Evolutionary conservation across 2,329 filamentous ascomycete genomes (phyloP).

Genomic region (Dissoconium aciculare): DNA sequence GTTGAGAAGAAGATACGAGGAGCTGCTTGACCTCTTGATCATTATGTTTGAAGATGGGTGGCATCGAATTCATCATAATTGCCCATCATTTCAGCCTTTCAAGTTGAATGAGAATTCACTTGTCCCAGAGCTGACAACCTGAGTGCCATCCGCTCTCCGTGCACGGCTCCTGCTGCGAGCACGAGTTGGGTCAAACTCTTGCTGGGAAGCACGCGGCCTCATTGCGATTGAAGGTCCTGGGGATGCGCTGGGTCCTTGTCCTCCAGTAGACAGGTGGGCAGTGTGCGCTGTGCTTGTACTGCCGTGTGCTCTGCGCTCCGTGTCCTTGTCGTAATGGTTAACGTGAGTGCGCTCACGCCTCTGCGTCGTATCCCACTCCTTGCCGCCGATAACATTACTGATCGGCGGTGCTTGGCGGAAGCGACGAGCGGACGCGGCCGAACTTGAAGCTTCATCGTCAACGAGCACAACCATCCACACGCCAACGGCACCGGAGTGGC

Average conservation of each 20-base stretch:
- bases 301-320: conserved; percentile 10
- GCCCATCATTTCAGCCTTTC: conserved; percentile 7
- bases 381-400: conserved; percentile 20
- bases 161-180: conserved; percentile 6
- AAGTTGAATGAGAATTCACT: conserved; percentile 15
- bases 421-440: conserved; percentile 12
- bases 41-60: too few species aligned
- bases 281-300: neutral
- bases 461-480: conserved; percentile 68
- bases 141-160: conserved; percentile 4
- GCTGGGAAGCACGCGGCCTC: too few species aligned
- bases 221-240: too few species aligned
- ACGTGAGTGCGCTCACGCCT: conserved; percentile 6
- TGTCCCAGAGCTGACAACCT: conserved; percentile 8
- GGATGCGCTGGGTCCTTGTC: too few species aligned
- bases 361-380: conserved; percentile 17
- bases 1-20: too few species aligned
- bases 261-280: too few species aligned
- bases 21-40: too few species aligned
- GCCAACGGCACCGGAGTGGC: conserved; percentile 51
- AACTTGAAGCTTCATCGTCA: conserved; percentile 35
- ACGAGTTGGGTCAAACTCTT: conserved; percentile 6
- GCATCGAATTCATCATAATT: too few species aligned
- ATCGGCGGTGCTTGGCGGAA: conserved; percentile 26
- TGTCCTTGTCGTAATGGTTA: conserved; percentile 13